These are phyloP conservation scores for Nothophaeocryptopus gaeumannii DNA, from an alignment of 2,329 filamentous ascomycete species.

Conservation along the genomic window DNA sequence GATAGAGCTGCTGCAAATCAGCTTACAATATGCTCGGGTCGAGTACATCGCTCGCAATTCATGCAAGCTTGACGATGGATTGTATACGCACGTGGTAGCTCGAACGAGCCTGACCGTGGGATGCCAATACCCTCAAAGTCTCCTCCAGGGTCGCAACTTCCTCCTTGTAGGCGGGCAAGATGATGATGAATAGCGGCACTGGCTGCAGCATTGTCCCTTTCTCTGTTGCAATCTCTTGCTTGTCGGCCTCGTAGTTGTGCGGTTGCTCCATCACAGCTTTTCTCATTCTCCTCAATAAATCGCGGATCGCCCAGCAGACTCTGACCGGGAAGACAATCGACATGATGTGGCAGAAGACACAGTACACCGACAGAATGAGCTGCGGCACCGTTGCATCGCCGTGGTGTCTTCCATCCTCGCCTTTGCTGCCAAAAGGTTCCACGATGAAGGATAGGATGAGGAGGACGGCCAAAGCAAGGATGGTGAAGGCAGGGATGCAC, in stretches of 20 bases:
- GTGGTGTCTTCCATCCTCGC: slow-evolving; percentile 24
- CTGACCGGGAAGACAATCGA: slow-evolving; percentile 63
- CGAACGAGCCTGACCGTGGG: slow-evolving; percentile 60
- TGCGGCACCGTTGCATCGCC: slow-evolving; percentile 30
- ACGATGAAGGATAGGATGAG: slow-evolving; percentile 30
- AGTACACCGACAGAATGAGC: slow-evolving; percentile 50
- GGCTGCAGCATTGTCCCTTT: slow-evolving; percentile 23
- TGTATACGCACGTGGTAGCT: slow-evolving; percentile 64
- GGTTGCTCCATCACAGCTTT: slow-evolving; percentile 21
- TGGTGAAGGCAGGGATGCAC: slow-evolving; percentile 31
- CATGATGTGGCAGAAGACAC: slow-evolving; percentile 61
- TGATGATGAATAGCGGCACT: slow-evolving; percentile 58
- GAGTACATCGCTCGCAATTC: background rate
- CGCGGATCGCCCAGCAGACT: slow-evolving; percentile 60
- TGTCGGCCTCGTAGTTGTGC: background rate
- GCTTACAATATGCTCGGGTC: slow-evolving; percentile 1
- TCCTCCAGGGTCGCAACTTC: slow-evolving; percentile 66
- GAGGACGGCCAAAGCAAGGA: slow-evolving; percentile 22
- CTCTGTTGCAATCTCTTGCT: slow-evolving; percentile 15
- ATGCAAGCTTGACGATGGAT: too few relatives aligned
- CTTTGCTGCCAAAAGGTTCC: slow-evolving; percentile 25
- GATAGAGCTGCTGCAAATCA: slow-evolving; percentile 55
- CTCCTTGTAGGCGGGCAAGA: slow-evolving; percentile 73
- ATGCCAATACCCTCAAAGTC: slow-evolving; percentile 66
- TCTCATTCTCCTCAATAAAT: slow-evolving; percentile 46